A percentile compares a stretch with the other conserved stretches of the same genome.
phyloP scores from a whole-genome alignment of 2,329 filamentous ascomycete genomes.

The Sarocladiaceae sp. region DNA sequence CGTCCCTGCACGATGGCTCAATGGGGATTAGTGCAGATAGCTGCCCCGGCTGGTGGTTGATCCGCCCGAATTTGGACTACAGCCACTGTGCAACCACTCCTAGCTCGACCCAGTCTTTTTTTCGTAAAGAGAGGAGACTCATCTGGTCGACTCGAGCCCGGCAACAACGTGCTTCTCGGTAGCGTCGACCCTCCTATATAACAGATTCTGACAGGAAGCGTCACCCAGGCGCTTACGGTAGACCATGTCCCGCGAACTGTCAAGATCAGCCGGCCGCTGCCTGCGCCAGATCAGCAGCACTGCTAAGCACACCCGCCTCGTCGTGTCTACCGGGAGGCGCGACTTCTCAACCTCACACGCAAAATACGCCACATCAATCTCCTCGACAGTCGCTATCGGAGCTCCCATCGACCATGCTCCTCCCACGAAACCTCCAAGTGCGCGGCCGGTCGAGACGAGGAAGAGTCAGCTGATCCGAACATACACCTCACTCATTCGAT shows the following conservation, averaged over 20 bases:
- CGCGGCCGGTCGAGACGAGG: conserved; percentile 79
- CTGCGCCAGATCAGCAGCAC: conserved; percentile 21
- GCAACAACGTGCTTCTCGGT: not conserved
- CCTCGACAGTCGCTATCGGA: conserved; percentile 15
- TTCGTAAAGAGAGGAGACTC: not conserved
- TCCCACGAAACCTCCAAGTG: conserved; percentile 79
- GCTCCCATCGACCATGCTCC: conserved; percentile 46
- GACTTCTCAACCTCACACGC: conserved; percentile 20
- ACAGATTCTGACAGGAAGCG: not conserved
- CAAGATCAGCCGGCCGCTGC: conserved; percentile 16
- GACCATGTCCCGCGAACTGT: conserved; percentile 17
- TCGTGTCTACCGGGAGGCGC: conserved; percentile 16
- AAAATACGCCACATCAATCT: conserved; percentile 20
- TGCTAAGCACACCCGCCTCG: conserved; percentile 4
- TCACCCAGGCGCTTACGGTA: conserved; percentile 1
- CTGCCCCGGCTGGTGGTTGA: conserved; percentile 3
- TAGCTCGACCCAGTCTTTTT: conserved; percentile 3
- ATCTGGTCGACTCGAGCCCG: too few relatives aligned
- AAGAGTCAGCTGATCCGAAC: conserved; percentile 84
- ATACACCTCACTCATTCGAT: conserved; percentile 84
- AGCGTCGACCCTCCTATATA: not conserved
- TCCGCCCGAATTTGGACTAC: not conserved
- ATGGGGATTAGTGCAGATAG: not conserved
- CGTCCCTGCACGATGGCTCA: not conserved
- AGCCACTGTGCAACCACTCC: not conserved